These are phyloP conservation scores for Litsea cubeba DNA, from an alignment of 164 flowering plant genomes.

Conservation along the genomic window DNA sequence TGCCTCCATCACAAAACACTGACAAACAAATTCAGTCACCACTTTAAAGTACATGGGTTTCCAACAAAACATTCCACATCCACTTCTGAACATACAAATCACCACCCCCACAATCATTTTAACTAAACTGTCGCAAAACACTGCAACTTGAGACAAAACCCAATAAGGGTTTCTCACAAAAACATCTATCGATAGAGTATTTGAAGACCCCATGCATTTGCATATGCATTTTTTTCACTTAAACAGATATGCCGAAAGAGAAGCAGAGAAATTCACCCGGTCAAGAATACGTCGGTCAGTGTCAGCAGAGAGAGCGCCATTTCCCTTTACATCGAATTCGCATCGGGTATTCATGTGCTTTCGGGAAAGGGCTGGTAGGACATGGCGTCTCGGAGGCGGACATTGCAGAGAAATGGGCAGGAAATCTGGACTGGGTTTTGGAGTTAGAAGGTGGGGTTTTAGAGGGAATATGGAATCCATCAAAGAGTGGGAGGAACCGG, in stretches of 20 bases:
- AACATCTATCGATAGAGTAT: neutral
- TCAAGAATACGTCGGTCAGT: slow-evolving; percentile 56
- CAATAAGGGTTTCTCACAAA: neutral
- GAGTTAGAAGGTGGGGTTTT: slow-evolving; percentile 3
- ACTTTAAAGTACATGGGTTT: neutral
- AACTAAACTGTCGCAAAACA: neutral
- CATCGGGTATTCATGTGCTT: slow-evolving; percentile 20
- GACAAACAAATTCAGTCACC: neutral
- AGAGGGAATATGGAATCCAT: slow-evolving; percentile 15
- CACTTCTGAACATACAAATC: neutral
- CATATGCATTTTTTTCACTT: neutral
- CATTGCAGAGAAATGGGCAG: neutral
- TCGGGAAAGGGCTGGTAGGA: neutral
- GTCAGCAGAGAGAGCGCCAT: slow-evolving; percentile 51
- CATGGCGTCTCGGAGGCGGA: slow-evolving; percentile 11
- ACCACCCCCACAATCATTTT: neutral
- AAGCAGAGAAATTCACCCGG: slow-evolving; percentile 39
- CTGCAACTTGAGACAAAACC: neutral
- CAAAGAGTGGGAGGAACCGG: too few relatives aligned
- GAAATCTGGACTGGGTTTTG: neutral
- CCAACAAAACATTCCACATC: neutral
- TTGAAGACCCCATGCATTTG: neutral
- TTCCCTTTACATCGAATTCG: slow-evolving; percentile 39
- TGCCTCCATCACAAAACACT: neutral
- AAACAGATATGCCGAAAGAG: neutral